Percentiles rank a stretch among this genome's conserved stretches.
phyloP scores from a whole-genome alignment of 345 rosid species.

The Linum trigynum region DNA sequence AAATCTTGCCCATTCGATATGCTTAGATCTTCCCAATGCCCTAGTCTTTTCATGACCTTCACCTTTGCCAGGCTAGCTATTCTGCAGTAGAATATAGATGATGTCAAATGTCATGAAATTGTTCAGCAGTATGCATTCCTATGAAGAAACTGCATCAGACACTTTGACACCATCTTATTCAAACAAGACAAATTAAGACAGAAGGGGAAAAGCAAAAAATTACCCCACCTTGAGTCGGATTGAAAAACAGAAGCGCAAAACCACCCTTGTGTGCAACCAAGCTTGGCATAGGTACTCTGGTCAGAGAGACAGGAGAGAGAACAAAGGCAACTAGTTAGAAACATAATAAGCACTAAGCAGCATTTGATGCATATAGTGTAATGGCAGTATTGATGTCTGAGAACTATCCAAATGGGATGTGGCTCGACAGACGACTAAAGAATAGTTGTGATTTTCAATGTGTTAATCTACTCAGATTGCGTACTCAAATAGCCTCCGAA shows the following conservation, averaged over 20 bases:
- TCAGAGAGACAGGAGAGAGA: neutral
- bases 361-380: neutral
- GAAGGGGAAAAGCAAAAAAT: neutral
- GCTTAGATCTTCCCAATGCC: conserved; percentile 53
- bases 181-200: too few relatives aligned
- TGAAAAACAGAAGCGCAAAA: conserved; percentile 43
- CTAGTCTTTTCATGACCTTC: conserved; percentile 39
- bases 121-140: neutral
- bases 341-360: neutral
- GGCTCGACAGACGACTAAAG: neutral
- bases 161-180: too few relatives aligned
- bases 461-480: too few relatives aligned
- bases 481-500: too few relatives aligned
- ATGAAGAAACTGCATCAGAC: too few relatives aligned
- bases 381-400: neutral
- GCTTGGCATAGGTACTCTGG: conserved; percentile 57
- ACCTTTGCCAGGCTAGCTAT: conserved; percentile 52
- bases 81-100: conserved; percentile 24
- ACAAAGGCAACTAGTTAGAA: neutral
- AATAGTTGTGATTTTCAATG: neutral
- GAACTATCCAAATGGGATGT: neutral
- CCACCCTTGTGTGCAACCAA: conserved; percentile 67
- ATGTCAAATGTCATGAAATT: neutral
- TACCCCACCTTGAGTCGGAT: conserved; percentile 44
- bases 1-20: conserved; percentile 39